Conservation (phyloP, 2,329 filamentous ascomycete species). For the Incumbomyces delicatus region DNA sequence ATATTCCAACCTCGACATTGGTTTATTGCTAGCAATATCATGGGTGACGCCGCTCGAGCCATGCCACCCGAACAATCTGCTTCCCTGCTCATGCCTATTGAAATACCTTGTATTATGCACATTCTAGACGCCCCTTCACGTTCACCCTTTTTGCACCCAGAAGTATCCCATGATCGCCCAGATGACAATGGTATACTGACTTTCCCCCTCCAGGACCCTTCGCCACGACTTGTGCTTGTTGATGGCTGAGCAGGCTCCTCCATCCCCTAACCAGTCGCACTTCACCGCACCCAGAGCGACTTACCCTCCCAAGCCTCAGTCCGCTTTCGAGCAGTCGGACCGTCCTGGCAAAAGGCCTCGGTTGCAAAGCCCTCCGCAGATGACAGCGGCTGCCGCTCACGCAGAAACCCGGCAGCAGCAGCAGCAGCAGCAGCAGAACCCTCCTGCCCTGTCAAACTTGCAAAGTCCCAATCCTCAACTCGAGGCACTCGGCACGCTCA, state of each 20-base stretch:
- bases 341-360: conserved; percentile 29
- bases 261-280: neutral
- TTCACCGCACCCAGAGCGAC: neutral
- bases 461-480: conserved; percentile 31
- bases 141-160: neutral
- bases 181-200: neutral
- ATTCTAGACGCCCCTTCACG: neutral
- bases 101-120: neutral
- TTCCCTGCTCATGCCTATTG: neutral
- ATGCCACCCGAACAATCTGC: neutral
- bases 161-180: neutral
- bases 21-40: neutral
- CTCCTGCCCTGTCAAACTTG: conserved; percentile 12
- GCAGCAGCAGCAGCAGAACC: conserved; percentile 20
- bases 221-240: neutral
- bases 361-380: conserved; percentile 29
- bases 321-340: conserved; percentile 18
- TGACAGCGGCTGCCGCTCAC: conserved; percentile 44
- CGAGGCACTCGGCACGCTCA: conserved; percentile 30
- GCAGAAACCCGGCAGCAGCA: conserved; percentile 37
- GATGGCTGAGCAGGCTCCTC: conserved; percentile 3
- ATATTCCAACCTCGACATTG: neutral
- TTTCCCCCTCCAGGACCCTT: neutral
- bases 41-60: neutral
- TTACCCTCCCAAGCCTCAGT: neutral